Conservation (phyloP, 2,329 filamentous ascomycete genomes). For the Apiospora phragmitis region DNA sequence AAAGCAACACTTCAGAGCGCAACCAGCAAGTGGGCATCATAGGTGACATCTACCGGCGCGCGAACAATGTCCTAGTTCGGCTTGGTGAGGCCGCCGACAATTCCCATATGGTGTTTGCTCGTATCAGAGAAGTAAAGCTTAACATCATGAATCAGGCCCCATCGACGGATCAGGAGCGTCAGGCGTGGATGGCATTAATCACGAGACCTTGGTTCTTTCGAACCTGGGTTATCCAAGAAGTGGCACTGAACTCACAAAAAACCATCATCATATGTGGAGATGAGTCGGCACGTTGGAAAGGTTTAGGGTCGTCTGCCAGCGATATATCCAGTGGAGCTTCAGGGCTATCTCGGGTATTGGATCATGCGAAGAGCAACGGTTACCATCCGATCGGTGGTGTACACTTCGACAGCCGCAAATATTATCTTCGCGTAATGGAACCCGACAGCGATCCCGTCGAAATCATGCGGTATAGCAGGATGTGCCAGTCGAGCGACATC, state of each 20-base stretch:
- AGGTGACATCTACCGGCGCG: constrained; percentile 21
- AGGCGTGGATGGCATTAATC: background rate
- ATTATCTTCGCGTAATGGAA: background rate
- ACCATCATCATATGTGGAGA: background rate
- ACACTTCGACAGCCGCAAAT: background rate
- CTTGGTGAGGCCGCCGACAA: constrained; percentile 18
- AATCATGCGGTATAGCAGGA: background rate
- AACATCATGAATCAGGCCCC: background rate
- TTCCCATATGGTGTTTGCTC: background rate
- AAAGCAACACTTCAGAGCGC: constrained; percentile 18
- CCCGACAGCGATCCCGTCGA: background rate
- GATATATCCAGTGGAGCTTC: background rate
- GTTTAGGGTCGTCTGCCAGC: background rate
- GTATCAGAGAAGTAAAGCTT: background rate
- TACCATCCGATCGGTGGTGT: background rate
- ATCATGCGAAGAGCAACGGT: background rate
- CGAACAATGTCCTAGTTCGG: constrained; percentile 13
- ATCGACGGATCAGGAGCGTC: background rate
- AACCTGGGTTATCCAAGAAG: background rate
- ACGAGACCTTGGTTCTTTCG: background rate
- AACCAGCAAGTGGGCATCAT: constrained; percentile 22
- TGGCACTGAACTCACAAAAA: background rate
- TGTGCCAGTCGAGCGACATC: background rate
- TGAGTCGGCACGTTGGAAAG: background rate
- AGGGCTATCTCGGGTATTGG: background rate